Conservation (phyloP, 2,329 filamentous ascomycete species). For the Pseudocercospora fuligena region DNA sequence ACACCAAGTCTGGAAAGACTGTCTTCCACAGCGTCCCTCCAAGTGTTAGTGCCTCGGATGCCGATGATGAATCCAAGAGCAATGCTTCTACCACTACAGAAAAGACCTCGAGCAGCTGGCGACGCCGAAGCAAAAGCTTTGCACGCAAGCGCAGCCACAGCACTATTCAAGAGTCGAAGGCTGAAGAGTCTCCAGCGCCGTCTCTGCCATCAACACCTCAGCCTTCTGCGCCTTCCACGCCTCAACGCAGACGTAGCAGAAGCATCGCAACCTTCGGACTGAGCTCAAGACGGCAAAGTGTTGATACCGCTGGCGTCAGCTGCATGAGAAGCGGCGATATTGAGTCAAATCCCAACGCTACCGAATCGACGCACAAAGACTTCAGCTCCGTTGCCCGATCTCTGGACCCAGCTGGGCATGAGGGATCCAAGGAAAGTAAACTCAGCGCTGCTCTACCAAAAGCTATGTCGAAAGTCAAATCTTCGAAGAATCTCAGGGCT, state of each 20-base stretch:
- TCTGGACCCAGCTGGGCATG: constrained; percentile 51
- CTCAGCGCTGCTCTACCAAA: not conserved
- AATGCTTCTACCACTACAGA: not conserved
- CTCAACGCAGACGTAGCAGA: constrained; percentile 24
- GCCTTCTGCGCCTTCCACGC: constrained; percentile 2
- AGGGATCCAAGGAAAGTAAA: constrained; percentile 26
- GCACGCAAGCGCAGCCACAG: constrained; percentile 25
- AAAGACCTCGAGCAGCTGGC: constrained; percentile 10
- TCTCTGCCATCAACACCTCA: not conserved
- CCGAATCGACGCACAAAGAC: constrained; percentile 37
- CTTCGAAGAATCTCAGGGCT: constrained; percentile 6
- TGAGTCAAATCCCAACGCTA: not conserved
- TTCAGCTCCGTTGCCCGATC: constrained; percentile 48
- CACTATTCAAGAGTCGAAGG: constrained; percentile 19
- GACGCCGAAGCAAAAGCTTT: constrained; percentile 32
- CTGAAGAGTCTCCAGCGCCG: constrained; percentile 9
- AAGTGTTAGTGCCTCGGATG: constrained; percentile 21
- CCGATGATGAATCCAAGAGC: constrained; percentile 25
- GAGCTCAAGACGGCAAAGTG: constrained; percentile 6
- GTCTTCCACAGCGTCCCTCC: constrained; percentile 15
- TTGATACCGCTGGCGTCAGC: constrained; percentile 8
- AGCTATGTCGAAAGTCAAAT: constrained; percentile 7
- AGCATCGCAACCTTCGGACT: constrained; percentile 11
- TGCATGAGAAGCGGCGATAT: constrained; percentile 6
- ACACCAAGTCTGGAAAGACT: constrained; percentile 5